These are phyloP conservation scores for Hypoxylon rickii DNA, from an alignment of 495 filamentous ascomycete genomes.

Conservation along the genomic window DNA sequence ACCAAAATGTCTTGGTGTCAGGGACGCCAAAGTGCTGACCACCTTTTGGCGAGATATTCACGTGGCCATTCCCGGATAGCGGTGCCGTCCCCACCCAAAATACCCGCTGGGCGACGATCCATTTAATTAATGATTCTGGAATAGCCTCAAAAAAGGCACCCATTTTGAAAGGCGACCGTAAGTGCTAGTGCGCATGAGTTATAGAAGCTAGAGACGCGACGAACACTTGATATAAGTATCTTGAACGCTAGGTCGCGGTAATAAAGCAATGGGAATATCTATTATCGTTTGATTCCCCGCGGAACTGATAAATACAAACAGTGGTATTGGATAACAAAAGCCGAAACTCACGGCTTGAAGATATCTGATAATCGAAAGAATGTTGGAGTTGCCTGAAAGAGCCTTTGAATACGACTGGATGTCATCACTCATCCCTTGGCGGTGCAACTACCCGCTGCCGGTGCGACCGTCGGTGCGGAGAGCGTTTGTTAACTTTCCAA, in stretches of 20 bases:
- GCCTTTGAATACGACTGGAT: background rate
- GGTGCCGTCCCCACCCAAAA: conserved; percentile 75
- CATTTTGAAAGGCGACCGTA: conserved; percentile 51
- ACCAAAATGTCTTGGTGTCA: conserved; percentile 63
- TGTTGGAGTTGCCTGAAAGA: conserved; percentile 3
- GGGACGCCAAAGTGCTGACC: conserved; percentile 64
- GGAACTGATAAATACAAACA: conserved; percentile 1
- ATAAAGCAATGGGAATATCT: background rate
- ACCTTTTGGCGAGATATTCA: conserved; percentile 77
- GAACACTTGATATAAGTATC: too few species aligned
- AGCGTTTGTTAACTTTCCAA: background rate
- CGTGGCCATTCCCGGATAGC: conserved; percentile 52
- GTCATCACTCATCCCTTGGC: too few species aligned
- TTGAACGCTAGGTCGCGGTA: background rate
- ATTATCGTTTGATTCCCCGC: background rate
- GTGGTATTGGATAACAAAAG: conserved; percentile 1
- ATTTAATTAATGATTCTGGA: conserved; percentile 56
- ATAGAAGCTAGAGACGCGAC: too few species aligned
- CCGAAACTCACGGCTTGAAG: background rate
- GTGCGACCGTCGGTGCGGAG: conserved; percentile 23
- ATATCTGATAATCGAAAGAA: background rate
- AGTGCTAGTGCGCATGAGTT: too few species aligned
- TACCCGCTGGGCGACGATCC: conserved; percentile 64
- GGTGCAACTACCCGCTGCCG: too few species aligned
- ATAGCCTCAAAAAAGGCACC: conserved; percentile 65